Evolutionary conservation across 352 stramenopile genomes (phyloP).

Genomic region (Globisporangium paroecandrum): DNA sequence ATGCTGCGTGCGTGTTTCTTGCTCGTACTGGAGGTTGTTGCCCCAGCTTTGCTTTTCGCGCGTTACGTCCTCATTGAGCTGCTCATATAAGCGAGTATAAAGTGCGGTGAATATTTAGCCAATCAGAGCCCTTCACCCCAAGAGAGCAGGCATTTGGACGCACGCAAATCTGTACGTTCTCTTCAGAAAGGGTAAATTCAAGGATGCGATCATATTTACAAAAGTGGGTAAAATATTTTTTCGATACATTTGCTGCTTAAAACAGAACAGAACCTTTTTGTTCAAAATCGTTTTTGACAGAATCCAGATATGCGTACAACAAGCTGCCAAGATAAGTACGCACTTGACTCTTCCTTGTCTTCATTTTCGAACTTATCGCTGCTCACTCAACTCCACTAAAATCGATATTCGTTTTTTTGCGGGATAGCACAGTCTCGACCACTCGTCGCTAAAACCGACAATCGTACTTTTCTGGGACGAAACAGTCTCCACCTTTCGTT

Average conservation of each 20-base stretch:
- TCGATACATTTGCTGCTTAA: too few relatives aligned
- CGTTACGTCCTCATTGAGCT: neutral
- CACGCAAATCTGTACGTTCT: too few relatives aligned
- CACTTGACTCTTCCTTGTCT: neutral
- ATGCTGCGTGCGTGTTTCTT: neutral
- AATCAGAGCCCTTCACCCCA: neutral
- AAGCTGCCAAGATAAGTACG: neutral
- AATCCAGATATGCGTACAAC: too few relatives aligned
- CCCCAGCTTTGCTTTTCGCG: constrained; percentile 8
- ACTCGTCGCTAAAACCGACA: neutral
- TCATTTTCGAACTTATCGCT: neutral
- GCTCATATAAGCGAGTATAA: neutral
- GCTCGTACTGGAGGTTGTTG: neutral
- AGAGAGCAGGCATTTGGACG: too few relatives aligned
- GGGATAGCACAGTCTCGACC: neutral
- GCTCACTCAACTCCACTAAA: neutral
- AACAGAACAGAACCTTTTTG: too few relatives aligned
- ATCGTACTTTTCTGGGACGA: neutral
- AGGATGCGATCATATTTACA: too few relatives aligned
- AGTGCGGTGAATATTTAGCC: neutral
- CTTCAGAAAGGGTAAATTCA: too few relatives aligned
- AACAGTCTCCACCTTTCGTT: constrained; percentile 15
- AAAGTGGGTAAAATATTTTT: too few relatives aligned
- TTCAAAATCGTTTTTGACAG: too few relatives aligned
- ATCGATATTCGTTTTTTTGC: constrained; percentile 14